Base-by-base conservation (phyloP, 2,329 filamentous ascomycete species). In the Colletotrichum simmondsii region DNA sequence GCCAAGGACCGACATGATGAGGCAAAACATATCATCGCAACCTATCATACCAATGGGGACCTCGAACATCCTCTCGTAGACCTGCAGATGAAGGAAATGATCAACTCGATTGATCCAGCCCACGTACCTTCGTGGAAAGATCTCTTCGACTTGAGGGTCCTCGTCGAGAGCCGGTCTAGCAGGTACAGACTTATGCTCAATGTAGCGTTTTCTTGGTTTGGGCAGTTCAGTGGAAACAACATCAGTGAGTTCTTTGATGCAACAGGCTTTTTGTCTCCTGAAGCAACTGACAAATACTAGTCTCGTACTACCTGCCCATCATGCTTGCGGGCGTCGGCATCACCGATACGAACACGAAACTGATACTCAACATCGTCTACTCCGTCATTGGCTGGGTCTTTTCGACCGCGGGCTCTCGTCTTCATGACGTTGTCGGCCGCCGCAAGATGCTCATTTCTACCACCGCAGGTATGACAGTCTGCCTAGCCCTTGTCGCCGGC, bases 11-110 rank as follows among this genome's bases (percentile, higher is more conserved):
- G 86, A 19, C 82, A 84, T 66, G 85, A 87, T 1, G 85, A 90
- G 72, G 89, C 89, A 6, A 79, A 84, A 5, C 74, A 79, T 1
- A 85, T 89, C 1, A 83, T 91, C 5, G 81, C 83, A 37, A 83
- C 87, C 66, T 85, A 85, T 72, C 89, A 90, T 71, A 86, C 84
- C 30, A 83, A 85, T 57, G 85, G 83, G 22, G 82, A 87, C 68
- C 74, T 71, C 24, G 76, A 81, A 32, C 81, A 71, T 24, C 71
- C 71, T 11, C 71, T 73, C n/a, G 71, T 73, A 22, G 60, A 56
- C 8, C 53, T 71, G 4, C 66, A 73, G 37, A 73, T 73, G 56
- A 73, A 58, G 30, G 73, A 75, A 53, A 75, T 75, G 65, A 65
- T 83, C 14, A 67, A 22, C 12, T 66, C 62, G 24, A 32, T 71